Percentiles rank a stretch among this genome's conserved stretches.
phyloP scores from a whole-genome alignment of 768 basidiomycete species.

The Coprinellus aureogranulatus region DNA sequence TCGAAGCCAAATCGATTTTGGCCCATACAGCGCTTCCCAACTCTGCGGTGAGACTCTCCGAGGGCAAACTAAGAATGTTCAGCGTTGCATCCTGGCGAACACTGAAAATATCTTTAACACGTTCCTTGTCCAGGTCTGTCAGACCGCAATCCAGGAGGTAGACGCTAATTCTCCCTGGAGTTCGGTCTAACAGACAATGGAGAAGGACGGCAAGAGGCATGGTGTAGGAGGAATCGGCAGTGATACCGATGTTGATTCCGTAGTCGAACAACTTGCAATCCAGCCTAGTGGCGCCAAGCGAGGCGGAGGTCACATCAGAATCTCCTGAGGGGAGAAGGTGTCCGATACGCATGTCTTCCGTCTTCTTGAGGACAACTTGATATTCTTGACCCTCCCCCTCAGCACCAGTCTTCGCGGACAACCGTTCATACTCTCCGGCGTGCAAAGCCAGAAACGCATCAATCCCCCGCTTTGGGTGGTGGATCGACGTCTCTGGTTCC shows the following conservation, averaged over 20 bases:
- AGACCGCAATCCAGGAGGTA: slow-evolving; percentile 53
- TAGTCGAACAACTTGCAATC: slow-evolving; percentile 33
- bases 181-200: slow-evolving; percentile 35
- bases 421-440: slow-evolving; percentile 41
- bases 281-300: background rate
- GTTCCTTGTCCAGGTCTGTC: slow-evolving; percentile 28
- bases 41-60: slow-evolving; percentile 22
- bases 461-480: slow-evolving; percentile 56
- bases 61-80: slow-evolving; percentile 39
- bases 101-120: slow-evolving; percentile 30
- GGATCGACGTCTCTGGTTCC: slow-evolving; percentile 44
- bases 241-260: slow-evolving; percentile 47
- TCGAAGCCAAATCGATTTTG: slow-evolving; percentile 45
- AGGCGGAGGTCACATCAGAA: background rate
- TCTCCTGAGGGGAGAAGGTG: slow-evolving; percentile 39
- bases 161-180: slow-evolving; percentile 39
- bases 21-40: slow-evolving; percentile 40
- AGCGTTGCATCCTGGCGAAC: slow-evolving; percentile 31
- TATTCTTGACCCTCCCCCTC: slow-evolving; percentile 27
- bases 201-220: slow-evolving; percentile 50
- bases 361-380: slow-evolving; percentile 55
- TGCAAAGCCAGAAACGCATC: slow-evolving; percentile 55
- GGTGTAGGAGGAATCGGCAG: slow-evolving; percentile 42
- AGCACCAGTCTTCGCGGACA: slow-evolving; percentile 26
- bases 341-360: slow-evolving; percentile 50